Percentiles rank a stretch among this genome's conserved stretches.
Evolutionary conservation across 345 rosid species (phyloP).

Genomic region (Clausena lansium): DNA sequence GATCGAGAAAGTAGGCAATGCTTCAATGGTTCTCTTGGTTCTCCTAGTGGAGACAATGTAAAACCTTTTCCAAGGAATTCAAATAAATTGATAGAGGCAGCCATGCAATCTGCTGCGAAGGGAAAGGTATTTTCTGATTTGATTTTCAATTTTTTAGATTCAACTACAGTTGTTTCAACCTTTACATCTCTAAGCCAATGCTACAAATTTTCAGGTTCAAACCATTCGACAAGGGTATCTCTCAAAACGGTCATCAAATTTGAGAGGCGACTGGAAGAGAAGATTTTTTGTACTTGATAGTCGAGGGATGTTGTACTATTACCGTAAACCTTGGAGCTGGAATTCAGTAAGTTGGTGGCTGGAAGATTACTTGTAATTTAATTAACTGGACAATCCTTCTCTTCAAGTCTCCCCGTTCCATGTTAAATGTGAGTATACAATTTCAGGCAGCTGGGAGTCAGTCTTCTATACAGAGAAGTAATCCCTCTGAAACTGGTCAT

Average conservation of each 20-base stretch:
- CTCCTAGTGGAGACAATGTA: slow-evolving; percentile 41
- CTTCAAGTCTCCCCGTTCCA: not conserved
- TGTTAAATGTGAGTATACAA: slow-evolving; percentile 21
- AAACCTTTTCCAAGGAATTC: slow-evolving; percentile 49
- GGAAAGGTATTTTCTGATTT: slow-evolving; percentile 52
- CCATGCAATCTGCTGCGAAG: slow-evolving; percentile 69
- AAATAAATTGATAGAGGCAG: slow-evolving; percentile 70
- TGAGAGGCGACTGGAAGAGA: slow-evolving; percentile 85
- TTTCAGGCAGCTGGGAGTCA: slow-evolving; percentile 62
- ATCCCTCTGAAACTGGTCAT: slow-evolving; percentile 47
- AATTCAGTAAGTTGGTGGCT: slow-evolving; percentile 47
- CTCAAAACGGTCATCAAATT: slow-evolving; percentile 79
- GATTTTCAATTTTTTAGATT: not conserved
- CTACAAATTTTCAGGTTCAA: slow-evolving; percentile 50
- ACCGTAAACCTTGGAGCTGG: slow-evolving; percentile 70
- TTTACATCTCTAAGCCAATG: not conserved
- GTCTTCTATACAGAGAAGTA: slow-evolving; percentile 43
- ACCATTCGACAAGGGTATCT: slow-evolving; percentile 79
- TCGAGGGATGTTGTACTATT: slow-evolving; percentile 77
- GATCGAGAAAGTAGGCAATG: slow-evolving; percentile 48
- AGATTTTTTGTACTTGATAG: slow-evolving; percentile 82
- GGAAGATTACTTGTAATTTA: slow-evolving; percentile 13
- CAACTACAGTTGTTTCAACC: not conserved
- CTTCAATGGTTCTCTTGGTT: slow-evolving; percentile 24
- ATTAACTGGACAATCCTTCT: slow-evolving; percentile 2